Evolutionary conservation across 1,139 yeast genomes (phyloP), one percentile per base, ranked within the genome.

Genomic region (Candida sp.): DNA sequence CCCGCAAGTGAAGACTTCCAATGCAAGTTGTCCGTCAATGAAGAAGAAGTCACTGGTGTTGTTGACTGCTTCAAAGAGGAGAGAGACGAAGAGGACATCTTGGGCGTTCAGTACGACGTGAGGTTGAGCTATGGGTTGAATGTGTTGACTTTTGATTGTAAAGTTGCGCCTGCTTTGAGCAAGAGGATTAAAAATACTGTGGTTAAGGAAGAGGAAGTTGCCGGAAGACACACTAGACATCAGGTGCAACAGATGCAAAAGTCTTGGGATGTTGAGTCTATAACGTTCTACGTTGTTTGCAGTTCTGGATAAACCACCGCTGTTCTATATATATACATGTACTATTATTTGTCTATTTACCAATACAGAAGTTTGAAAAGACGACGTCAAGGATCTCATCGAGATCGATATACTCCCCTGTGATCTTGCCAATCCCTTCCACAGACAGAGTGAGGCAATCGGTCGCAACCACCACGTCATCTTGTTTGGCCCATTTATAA

Each of bases 381-480:
- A 94, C 96, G 3, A 90, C 94, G 0, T 96, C 98, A 8, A 96
- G 72, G 1, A 96, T 85, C 63, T 94, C 99, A 62, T 94, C 98
- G 0, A 93, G 80, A 0, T 96, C 97, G 11, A 94, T 85, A 0
- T 92, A 83, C 44, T 89, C 88, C 0, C 99, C 99, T 0, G 98
- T 92, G 35, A 94, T 88, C 62, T 86, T 89, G 0, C 98, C 98
- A 39, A 94, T 88, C 0, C 98, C 98, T 28, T 88, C 93, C 11
- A 88, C 84, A 0, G 97, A 85, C 52, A 81, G 82, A 48, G 83
- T 79, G 42, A 94, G 75, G 54, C 89, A 86, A 54, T 94, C 97
- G 1, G 90, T 76, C 0, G 97, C 97, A 44, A 92, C 68, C 0
- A 91, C 96, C 2, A 91, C 85, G 59, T 92, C 98, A 42, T 82